Evolutionary conservation across 108 stramenopile species (phyloP).

Genomic region (Parmales sp.): DNA sequence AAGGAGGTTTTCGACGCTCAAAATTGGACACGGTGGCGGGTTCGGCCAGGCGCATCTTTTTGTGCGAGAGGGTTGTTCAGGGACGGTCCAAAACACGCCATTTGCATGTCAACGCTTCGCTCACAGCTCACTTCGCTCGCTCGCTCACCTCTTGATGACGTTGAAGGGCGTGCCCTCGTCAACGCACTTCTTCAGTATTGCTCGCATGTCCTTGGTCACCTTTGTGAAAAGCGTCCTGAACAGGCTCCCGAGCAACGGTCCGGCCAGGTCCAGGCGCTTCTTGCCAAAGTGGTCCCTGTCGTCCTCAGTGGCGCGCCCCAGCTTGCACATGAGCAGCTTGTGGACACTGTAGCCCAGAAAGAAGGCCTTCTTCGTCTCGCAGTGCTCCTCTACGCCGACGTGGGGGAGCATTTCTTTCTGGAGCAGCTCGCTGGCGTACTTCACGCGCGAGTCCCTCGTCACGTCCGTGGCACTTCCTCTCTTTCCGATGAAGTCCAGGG

Average conservation of each 20-base stretch:
- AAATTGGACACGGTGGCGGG: too few species aligned
- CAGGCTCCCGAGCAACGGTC: conserved; percentile 84
- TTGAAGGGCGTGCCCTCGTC: conserved; percentile 93
- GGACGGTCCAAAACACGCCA: too few species aligned
- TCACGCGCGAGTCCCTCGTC: conserved; percentile 88
- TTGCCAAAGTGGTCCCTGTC: conserved; percentile 99
- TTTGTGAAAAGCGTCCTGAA: conserved; percentile 91
- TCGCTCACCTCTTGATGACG: too few species aligned
- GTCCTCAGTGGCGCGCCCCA: conserved; percentile 88
- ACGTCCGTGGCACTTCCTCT: conserved; percentile 84
- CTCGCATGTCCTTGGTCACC: conserved; percentile 83
- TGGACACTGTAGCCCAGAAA: conserved; percentile 98
- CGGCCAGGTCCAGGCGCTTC: conserved; percentile 98
- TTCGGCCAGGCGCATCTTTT: too few species aligned
- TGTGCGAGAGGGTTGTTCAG: too few species aligned
- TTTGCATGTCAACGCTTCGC: too few species aligned
- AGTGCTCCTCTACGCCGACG: conserved; percentile 91
- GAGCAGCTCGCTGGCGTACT: conserved; percentile 83
- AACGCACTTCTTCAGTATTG: conserved; percentile 85
- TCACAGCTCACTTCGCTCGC: too few species aligned
- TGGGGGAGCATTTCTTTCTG: conserved; percentile 96
- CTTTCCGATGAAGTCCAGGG: conserved; percentile 91
- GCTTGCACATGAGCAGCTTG: conserved; percentile 86
- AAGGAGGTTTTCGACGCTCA: too few species aligned
- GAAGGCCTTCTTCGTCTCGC: conserved; percentile 96